Evolutionary conservation across 2,329 filamentous ascomycete species (phyloP).

Genomic region (Sclerotinia sclerotiorum): DNA sequence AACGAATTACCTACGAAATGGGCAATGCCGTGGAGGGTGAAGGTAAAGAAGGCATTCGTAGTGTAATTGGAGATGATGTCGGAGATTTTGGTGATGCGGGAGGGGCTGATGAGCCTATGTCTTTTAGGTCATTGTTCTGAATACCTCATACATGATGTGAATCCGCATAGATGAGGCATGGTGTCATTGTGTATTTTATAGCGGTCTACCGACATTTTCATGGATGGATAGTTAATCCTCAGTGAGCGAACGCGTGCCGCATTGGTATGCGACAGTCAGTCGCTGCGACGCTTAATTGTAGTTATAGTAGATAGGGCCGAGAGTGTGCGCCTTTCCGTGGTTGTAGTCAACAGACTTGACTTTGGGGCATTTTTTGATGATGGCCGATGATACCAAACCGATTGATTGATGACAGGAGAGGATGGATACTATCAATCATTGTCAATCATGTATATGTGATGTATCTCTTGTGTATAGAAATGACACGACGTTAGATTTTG

Average conservation of each 20-base stretch:
- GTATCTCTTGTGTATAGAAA: background rate
- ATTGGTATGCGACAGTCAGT: background rate
- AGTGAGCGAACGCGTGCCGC: background rate
- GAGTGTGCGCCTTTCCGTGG: background rate
- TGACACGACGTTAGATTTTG: background rate
- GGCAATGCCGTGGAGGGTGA: constrained; percentile 55
- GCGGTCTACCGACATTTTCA: background rate
- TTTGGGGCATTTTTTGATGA: background rate
- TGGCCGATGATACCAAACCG: constrained; percentile 4
- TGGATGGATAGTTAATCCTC: background rate
- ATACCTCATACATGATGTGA: background rate
- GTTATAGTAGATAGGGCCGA: background rate
- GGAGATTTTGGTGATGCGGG: constrained; percentile 33
- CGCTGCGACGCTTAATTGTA: background rate
- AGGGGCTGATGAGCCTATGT: constrained; percentile 23
- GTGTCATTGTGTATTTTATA: constrained; percentile 14
- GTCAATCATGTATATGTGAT: background rate
- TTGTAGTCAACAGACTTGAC: background rate
- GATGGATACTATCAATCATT: background rate
- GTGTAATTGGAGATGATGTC: constrained; percentile 34
- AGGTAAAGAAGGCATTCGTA: constrained; percentile 41
- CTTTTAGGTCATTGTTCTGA: background rate
- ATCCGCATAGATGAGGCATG: background rate
- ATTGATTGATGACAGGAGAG: background rate
- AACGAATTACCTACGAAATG: constrained; percentile 61